Base-by-base conservation (phyloP, 2,329 filamentous ascomycete genomes). In the Epichloe brachyelytri region DNA sequence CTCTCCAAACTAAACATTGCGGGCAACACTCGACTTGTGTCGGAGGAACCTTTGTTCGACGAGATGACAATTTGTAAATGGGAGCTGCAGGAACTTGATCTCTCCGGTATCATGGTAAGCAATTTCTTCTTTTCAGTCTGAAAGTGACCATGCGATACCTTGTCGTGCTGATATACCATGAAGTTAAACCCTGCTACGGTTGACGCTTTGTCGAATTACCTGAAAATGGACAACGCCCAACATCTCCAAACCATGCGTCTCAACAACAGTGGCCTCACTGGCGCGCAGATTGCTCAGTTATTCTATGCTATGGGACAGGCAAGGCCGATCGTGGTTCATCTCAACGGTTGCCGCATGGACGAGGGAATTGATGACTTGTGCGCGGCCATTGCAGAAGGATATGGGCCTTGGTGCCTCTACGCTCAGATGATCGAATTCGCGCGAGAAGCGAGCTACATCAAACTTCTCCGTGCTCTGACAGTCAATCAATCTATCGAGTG, bases 341-440 rank as follows among this genome's bases (percentile, higher is more conserved):
- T 79, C 39, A 75, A 71, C 56, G 72, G 71, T 33, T 80, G 78
- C 56, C 73, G 71, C 2, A 63, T 80, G 3, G 77, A 80, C 52
- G 65, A 69, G 11, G 75, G 72, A 2, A 72, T 78, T 33, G 73
- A 72, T 17, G 68, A 75, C 48, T 63, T 79, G 50, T 74, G 73
- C 20, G 65, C 68, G 19, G 71, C 74, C 7, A 70, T 80, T 26
- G 63, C 68, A 0, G 63, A 66, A 49, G 72, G 71, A 14, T 70
- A 71, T 54, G 73, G 74, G 1, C 76, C 76, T 0, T 72, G 68
- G 54, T 72, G 69, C 22, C 63, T 80, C 20, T 73, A 75, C 55
- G 62, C 79, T 54, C 73, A 78, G 55, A 79, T 80, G 76, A 65
- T 79, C n/a, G 75, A 79, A 54, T 79, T 80, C 56, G 65, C 67